Base-by-base conservation (phyloP, 1,284 basidiomycete genomes). In the Sporisorium scitamineum region DNA sequence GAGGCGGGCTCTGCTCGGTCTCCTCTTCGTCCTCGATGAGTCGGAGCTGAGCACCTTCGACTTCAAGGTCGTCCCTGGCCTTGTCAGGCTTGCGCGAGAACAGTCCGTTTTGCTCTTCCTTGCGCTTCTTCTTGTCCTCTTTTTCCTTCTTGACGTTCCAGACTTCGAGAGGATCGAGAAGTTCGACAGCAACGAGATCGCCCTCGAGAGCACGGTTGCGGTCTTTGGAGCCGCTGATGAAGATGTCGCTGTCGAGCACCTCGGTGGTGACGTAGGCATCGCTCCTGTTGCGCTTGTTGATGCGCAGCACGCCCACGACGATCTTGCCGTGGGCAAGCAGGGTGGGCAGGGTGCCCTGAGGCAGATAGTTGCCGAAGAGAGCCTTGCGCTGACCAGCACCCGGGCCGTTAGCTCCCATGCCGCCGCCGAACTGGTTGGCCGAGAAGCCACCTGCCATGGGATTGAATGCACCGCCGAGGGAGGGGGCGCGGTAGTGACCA, bases 91-190 rank as follows among this genome's bases (percentile, higher is more conserved):
- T 95, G 83, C 95, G 92, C 54, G 91, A 91, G 26, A 60, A 27
- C 54, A 88, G 87, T 80, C 95, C 94, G 85, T 94, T 97, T 84
- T 95, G 95, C 87, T 99, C 97, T 87, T 99, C 97, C 90, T 99
- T 99, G 60, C 82, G 78, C 76, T 81, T 81, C 78, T 85, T 85
- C 81, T 99, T 99, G 88, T 99, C 97, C 86, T 99, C 96, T 88
- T 99, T 99, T 88, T 99, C 97, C 88, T 98, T 98, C 89, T 99
- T 99, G 16, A 95, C 97, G 22, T 92, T 92, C 97, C 97, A 98
- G 9, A 99, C 96, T 87, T 84, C 84, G 54, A 77, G 70, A 9
- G 86, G 96, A 79, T 99, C 96, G 66, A 99, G 90, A 48, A 99
- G 90, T 86, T 99, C 97, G 41, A 99, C 94, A 27, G 97, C 97